Percentiles rank a stretch among this genome's conserved stretches.
Conservation (phyloP, 2,329 filamentous ascomycete species). For the Trichoderma semiorbis region DNA sequence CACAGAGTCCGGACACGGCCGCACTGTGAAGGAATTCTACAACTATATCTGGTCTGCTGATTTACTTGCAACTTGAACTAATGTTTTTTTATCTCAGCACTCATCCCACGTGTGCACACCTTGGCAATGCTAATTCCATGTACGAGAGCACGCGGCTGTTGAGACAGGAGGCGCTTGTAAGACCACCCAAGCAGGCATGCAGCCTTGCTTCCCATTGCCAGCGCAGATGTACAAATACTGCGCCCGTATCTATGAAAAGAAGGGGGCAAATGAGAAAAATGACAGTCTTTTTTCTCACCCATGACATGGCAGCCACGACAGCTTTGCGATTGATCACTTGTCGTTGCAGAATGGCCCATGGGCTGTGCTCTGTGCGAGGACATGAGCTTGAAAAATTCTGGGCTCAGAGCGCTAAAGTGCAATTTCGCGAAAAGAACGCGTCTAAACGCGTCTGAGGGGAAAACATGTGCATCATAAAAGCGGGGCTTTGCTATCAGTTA, state of each 20-base stretch:
- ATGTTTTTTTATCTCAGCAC: background rate
- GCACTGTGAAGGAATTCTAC: conserved; percentile 7
- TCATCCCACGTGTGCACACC: background rate
- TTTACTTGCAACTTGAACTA: background rate
- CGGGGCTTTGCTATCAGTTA: conserved; percentile 4
- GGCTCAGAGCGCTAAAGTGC: conserved; percentile 3
- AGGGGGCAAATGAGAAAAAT: background rate
- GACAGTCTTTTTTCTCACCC: background rate
- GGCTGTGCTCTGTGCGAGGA: background rate
- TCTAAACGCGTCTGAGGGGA: conserved; percentile 8
- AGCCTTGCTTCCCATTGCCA: background rate
- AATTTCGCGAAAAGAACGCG: conserved; percentile 13
- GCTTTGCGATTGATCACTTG: conserved; percentile 15
- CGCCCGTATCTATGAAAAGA: background rate
- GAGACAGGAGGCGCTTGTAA: background rate
- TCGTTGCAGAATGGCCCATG: background rate
- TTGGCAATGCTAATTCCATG: background rate
- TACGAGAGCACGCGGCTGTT: background rate
- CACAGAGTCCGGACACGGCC: background rate
- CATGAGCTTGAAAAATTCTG: background rate
- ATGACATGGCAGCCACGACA: background rate
- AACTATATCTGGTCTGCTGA: background rate
- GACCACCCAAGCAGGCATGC: background rate
- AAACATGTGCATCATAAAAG: conserved; percentile 14
- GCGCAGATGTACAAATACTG: background rate